Conservation (phyloP, 2,329 filamentous ascomycete genomes). For the Pleurostoma richardsiae region DNA sequence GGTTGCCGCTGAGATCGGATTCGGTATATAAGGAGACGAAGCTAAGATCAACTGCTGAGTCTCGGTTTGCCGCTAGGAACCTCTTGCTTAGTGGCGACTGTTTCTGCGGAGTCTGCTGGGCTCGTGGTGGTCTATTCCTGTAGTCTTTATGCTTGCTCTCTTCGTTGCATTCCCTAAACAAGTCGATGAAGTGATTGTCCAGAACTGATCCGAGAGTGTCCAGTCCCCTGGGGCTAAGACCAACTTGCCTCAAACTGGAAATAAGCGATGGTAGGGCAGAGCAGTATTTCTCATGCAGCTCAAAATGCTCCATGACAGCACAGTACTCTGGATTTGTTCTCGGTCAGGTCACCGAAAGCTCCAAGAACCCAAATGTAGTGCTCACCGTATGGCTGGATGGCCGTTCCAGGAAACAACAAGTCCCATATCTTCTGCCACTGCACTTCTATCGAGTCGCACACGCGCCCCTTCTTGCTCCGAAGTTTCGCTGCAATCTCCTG, state of each 20-base stretch:
- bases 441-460: conserved; percentile 4
- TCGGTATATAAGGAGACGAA: too few species aligned
- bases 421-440: conserved; percentile 9
- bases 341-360: not conserved
- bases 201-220: conserved; percentile 4
- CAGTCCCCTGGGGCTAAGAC: conserved; percentile 2
- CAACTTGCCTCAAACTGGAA: not conserved
- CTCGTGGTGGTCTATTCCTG: conserved; percentile 3
- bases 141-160: conserved; percentile 5
- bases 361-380: not conserved
- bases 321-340: conserved; percentile 1
- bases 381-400: conserved; percentile 6
- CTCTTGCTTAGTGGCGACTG: not conserved
- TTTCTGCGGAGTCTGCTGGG: not conserved
- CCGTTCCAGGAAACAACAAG: conserved; percentile 2
- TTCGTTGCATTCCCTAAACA: conserved; percentile 7
- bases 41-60: too few species aligned
- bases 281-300: conserved; percentile 4
- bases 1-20: too few species aligned
- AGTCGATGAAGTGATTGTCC: conserved; percentile 7
- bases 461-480: conserved; percentile 3
- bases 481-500: conserved; percentile 1
- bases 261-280: not conserved
- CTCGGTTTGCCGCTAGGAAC: too few species aligned
- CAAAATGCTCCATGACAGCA: conserved; percentile 7